phyloP scores from a whole-genome alignment of 176 grass and related monocot genomes.

The Hordeum vulgare region MorexV3_pseudomolecules_assembly NC_058523.1:98459235-98459734 shows the following conservation, averaged over 20 bases:
- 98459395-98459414: too few species aligned
- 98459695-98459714: not conserved
- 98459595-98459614: not conserved
- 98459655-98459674: not conserved
- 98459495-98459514: conserved; percentile 21
- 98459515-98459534: not conserved
- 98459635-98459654: not conserved
- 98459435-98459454: not conserved
- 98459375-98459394: not conserved
- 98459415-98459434: too few species aligned
- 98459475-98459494: conserved; percentile 13
- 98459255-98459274: too few species aligned
- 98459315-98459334: not conserved
- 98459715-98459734: not conserved
- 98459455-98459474: conserved; percentile 3
- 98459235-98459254: too few species aligned
- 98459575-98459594: not conserved
- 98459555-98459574: not conserved
- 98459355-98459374: not conserved
- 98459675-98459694: not conserved
- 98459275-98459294: too few species aligned
- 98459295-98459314: too few species aligned
- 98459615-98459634: not conserved
- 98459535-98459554: not conserved
- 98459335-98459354: not conserved